Evolutionary conservation across 129 eudicot species (phyloP), one percentile per base, ranked within the genome.

Genomic region (Ambrosia artemisiifolia): DNA sequence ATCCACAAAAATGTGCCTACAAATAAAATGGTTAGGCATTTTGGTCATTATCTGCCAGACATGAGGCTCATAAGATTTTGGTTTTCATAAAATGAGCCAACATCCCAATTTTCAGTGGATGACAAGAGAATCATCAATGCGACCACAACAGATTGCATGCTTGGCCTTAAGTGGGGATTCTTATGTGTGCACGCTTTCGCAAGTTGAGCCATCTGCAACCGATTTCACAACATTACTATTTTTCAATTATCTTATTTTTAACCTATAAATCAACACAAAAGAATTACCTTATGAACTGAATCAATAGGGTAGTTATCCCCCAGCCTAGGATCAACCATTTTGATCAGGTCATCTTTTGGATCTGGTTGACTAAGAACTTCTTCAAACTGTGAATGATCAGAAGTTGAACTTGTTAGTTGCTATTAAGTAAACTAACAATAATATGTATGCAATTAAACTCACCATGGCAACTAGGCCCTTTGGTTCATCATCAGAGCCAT

Each of bases 141-240:
- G 3, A 94, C 96, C 69, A 90, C 97, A 5, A 90, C 80, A 3
- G 94, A 88, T 79, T 96, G 84, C 97, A 94, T 94, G 69, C 80
- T 94, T 32, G 97, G 99, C 54, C 99, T 77, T 24, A 94, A 75
- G 40, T 88, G 85, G 4, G 96, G 91, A 63, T 90, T 83, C 67
- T 90, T 96, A 24, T 84, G 91, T 11, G 99, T 90, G 56, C 99
- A 94, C 30, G 87, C 97, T 84, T 78, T 87, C 1, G 93, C 98
- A 50, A 94, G 96, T 65, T 82, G 96, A 10, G 94, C 89, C 89
- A 94, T 80, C 99, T 90, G 74, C 42, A 75, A 66, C 24, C 70
- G 44, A 57, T 46, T 8, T 72, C 20, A 38, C 28, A 70, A 38
- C 43, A 38, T 3, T 38, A 6, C 7, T 38, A n/a, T 38, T 38